Base-by-base conservation (phyloP, 106 monocot species). In the Cymbidium sinense region DNA sequence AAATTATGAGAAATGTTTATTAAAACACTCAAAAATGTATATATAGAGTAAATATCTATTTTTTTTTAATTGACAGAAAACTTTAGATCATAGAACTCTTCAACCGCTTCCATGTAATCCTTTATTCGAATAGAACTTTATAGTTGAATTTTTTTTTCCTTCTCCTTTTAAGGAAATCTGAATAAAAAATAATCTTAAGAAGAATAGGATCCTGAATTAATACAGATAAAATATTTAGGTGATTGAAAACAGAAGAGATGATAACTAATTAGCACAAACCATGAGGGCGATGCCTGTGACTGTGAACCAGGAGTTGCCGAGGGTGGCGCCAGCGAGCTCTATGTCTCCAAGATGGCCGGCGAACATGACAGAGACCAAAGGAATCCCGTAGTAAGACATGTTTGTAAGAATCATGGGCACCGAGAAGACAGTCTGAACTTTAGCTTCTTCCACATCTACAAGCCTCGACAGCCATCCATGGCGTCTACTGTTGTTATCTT, bases 301-400 rank as follows among this genome's bases (percentile, higher is more conserved):
- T 36, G 81, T 75, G 76, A 77, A 79, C 95, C 92, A 95, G 15
- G 95, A 92, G 78, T 92, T 95, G 75, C 83, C 92, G 50, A 95
- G 95, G 11, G 92, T 90, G 34, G 95, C 76, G n/a, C 92, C 92
- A 47, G n/a, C n/a, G n/a, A 95, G 90, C 82, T 95, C 90, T 25
- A 84, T 41, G 64, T 90, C 83, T 41, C 92, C 95, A 50, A 95
- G 88, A 34, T 92, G 92, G 72, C 95, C 95, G n/a, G 90, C 92
- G 83, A 92, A 88, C 95, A 95, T 95, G 43, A 92, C 88, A 17
- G 95, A 88, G 61, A 95, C 54, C 51, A 95, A 79, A 21, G 86
- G 74, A 85, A 90, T 79, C 9, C 70, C n/a, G n/a, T 92, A 92
- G 79, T 87, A 90, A 1, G 92, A 79, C 74, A 92, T 65, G 85